A percentile compares a stretch with the other conserved stretches of the same genome.
These are phyloP conservation scores for Trametes maxima DNA, from an alignment of 768 basidiomycete genomes.

Conservation along the genomic window DNA sequence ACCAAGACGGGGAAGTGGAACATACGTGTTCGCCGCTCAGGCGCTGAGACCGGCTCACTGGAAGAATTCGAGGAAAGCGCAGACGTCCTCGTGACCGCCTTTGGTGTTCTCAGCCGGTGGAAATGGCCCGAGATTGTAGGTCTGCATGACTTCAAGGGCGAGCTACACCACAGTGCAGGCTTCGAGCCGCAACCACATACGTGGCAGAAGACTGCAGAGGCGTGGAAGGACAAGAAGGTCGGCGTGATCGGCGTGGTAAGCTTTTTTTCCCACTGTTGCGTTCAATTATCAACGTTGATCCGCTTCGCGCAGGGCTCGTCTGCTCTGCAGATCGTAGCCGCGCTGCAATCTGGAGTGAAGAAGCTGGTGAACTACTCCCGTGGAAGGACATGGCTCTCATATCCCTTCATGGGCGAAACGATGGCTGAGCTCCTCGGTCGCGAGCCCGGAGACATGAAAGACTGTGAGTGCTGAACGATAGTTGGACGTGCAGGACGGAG, in stretches of 20 bases:
- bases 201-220: constrained; percentile 48
- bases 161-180: constrained; percentile 61
- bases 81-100: constrained; percentile 59
- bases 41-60: neutral
- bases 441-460: constrained; percentile 35
- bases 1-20: constrained; percentile 58
- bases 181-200: constrained; percentile 48
- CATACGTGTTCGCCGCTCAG: constrained; percentile 42
- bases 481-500: no score
- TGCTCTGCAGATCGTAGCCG: constrained; percentile 61
- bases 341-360: constrained; percentile 53
- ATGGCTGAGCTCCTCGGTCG: constrained; percentile 44
- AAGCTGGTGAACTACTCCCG: constrained; percentile 58
- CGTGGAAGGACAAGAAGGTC: constrained; percentile 55
- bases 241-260: constrained; percentile 64
- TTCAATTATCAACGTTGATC: neutral
- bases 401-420: constrained; percentile 46
- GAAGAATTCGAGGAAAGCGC: constrained; percentile 52
- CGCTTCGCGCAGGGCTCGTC: constrained; percentile 56
- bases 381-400: constrained; percentile 59
- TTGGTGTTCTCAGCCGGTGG: constrained; percentile 59
- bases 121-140: constrained; percentile 69
- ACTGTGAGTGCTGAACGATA: constrained; percentile 39
- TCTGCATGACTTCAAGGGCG: constrained; percentile 56
- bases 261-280: constrained; percentile 27